phyloP scores from a whole-genome alignment of 2,329 filamentous ascomycete species.

The Monosporascus sp. region DNA sequence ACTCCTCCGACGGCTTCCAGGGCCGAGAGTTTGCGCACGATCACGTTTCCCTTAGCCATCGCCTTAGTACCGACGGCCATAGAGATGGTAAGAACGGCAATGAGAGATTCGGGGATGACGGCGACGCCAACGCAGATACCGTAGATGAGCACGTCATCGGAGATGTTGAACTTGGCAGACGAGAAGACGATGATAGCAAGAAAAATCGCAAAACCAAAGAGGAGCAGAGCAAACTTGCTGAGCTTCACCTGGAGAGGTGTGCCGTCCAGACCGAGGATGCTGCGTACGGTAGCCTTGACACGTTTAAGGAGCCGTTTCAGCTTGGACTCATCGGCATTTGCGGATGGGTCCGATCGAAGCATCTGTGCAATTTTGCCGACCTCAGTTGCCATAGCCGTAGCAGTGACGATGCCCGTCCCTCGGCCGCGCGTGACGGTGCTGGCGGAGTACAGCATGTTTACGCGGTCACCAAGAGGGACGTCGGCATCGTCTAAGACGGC shows the following conservation, averaged over 20 bases:
- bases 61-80: constrained; percentile 51
- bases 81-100: constrained; percentile 59
- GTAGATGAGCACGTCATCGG: constrained; percentile 52
- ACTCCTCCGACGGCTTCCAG: constrained; percentile 64
- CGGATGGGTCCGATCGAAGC: constrained; percentile 53
- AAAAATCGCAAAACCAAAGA: constrained; percentile 66
- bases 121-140: constrained; percentile 45
- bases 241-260: constrained; percentile 82
- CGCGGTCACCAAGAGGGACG: constrained; percentile 61
- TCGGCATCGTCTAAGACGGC: constrained; percentile 45
- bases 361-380: constrained; percentile 71
- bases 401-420: constrained; percentile 61
- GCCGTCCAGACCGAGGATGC: constrained; percentile 62
- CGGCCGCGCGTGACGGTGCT: constrained; percentile 68
- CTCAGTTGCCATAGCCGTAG: constrained; percentile 69
- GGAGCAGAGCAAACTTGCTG: constrained; percentile 74
- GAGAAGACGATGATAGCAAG: constrained; percentile 58
- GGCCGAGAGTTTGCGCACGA: constrained; percentile 55
- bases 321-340: constrained; percentile 42
- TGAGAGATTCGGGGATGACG: constrained; percentile 51
- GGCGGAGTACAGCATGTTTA: constrained; percentile 66
- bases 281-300: constrained; percentile 33
- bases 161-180: constrained; percentile 47
- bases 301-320: constrained; percentile 39
- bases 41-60: constrained; percentile 50